phyloP scores from a whole-genome alignment of 495 filamentous ascomycete species.

The Podospora bellae-mahoneyi region DNA sequence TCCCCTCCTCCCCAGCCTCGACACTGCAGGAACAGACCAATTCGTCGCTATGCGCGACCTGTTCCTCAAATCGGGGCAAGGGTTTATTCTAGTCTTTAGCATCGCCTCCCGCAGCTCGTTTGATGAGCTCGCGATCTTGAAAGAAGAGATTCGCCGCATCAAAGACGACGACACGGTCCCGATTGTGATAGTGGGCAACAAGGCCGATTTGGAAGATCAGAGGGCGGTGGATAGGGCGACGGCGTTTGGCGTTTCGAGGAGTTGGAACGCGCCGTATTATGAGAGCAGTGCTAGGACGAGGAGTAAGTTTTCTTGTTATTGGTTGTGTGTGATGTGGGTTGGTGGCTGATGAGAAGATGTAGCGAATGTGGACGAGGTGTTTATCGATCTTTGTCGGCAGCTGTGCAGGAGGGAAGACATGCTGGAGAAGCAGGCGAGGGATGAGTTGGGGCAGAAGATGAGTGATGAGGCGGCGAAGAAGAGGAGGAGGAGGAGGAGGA shows the following conservation, averaged over 20 bases:
- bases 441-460: conserved; percentile 38
- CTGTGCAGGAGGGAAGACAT: conserved; percentile 72
- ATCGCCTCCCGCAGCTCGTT: conserved; percentile 87
- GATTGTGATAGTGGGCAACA: conserved; percentile 96
- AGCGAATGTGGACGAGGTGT: conserved; percentile 94
- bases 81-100: conserved; percentile 95
- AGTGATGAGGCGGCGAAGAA: conserved; percentile 26
- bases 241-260: conserved; percentile 82
- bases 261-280: conserved; percentile 93
- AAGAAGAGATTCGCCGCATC: conserved; percentile 94
- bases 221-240: conserved; percentile 75
- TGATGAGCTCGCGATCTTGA: conserved; percentile 79
- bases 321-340: too few relatives aligned
- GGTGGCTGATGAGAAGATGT: too few relatives aligned
- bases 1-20: conserved; percentile 56
- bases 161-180: conserved; percentile 91
- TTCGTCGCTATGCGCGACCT: conserved; percentile 84
- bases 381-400: conserved; percentile 87
- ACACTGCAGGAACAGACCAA: conserved; percentile 96
- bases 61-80: conserved; percentile 96
- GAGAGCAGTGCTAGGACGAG: conserved; percentile 81
- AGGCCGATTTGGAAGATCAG: conserved; percentile 91
- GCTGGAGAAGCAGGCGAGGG: conserved; percentile 38
- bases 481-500: conserved; percentile 21
- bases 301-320: conserved; percentile 37